Conservation (phyloP, 805 yeast genomes). For the Candida palmyrensis region DNA sequence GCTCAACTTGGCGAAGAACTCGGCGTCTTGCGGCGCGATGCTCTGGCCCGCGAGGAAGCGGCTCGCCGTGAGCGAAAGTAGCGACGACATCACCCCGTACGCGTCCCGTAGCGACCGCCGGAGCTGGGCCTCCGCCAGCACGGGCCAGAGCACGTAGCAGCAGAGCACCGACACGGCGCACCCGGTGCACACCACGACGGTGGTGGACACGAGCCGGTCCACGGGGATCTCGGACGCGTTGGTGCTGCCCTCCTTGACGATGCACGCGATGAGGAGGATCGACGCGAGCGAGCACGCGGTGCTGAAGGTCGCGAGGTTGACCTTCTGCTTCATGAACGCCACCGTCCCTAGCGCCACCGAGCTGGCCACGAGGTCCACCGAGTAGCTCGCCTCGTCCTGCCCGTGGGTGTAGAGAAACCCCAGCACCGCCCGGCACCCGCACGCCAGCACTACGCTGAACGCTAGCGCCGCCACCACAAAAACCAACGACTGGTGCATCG, state of each 20-base stretch:
- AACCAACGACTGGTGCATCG: slow-evolving; percentile 69
- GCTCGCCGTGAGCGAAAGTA: slow-evolving; percentile 41
- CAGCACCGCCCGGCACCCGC: slow-evolving; percentile 48
- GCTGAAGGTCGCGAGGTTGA: slow-evolving; percentile 64
- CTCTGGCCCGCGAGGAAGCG: slow-evolving; percentile 47
- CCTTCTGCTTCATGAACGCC: slow-evolving; percentile 64
- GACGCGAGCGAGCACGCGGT: slow-evolving; percentile 79
- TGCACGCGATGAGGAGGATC: slow-evolving; percentile 62
- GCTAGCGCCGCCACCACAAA: slow-evolving; percentile 53
- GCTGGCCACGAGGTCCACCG: slow-evolving; percentile 49
- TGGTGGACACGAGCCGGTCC: slow-evolving; percentile 46
- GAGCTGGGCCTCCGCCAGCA: slow-evolving; percentile 45
- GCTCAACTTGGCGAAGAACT: slow-evolving; percentile 34
- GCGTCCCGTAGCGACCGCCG: slow-evolving; percentile 45
- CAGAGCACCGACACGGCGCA: slow-evolving; percentile 51
- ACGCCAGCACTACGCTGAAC: slow-evolving; percentile 50
- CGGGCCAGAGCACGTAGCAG: slow-evolving; percentile 64
- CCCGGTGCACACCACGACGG: slow-evolving; percentile 57
- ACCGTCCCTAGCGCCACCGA: slow-evolving; percentile 58
- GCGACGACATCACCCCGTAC: slow-evolving; percentile 46
- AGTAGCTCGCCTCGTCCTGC: slow-evolving; percentile 43
- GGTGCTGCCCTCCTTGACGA: slow-evolving; percentile 68
- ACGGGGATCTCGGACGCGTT: slow-evolving; percentile 56
- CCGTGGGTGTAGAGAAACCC: slow-evolving; percentile 41
- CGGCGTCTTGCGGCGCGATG: slow-evolving; percentile 33